phyloP scores from a whole-genome alignment of 225 moss, liverwort and hornwort species.

The Polytrichum formosum region DNA sequence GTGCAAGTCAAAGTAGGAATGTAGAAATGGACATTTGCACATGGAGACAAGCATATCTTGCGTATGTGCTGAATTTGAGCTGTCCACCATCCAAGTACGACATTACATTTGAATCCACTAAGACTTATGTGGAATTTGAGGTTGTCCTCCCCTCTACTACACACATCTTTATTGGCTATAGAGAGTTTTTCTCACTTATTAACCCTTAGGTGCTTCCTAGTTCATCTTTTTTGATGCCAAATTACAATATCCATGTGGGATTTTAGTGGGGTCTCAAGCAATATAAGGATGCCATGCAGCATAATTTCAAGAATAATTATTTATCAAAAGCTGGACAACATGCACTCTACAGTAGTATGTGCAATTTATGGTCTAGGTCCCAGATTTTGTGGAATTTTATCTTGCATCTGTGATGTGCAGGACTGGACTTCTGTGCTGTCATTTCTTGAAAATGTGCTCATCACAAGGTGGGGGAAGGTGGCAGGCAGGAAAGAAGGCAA shows the following conservation, averaged over 20 bases:
- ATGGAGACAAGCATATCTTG: constrained; percentile 50
- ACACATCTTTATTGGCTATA: not conserved
- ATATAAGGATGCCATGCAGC: too few relatives aligned
- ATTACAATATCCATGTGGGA: too few relatives aligned
- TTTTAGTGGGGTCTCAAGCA: too few relatives aligned
- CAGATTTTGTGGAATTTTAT: constrained; percentile 11
- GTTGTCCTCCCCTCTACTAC: constrained; percentile 23
- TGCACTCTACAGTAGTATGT: too few relatives aligned
- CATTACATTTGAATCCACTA: constrained; percentile 87
- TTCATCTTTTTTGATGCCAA: too few relatives aligned
- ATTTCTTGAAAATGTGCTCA: constrained; percentile 54
- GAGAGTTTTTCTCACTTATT: too few relatives aligned
- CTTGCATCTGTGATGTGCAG: constrained; percentile 30
- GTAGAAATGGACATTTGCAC: constrained; percentile 26
- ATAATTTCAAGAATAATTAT: too few relatives aligned
- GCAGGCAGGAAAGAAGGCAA: constrained; percentile 42
- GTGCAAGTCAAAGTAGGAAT: constrained; percentile 21
- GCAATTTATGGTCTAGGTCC: not conserved
- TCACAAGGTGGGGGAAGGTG: constrained; percentile 58
- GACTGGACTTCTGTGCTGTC: constrained; percentile 61
- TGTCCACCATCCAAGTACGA: constrained; percentile 87
- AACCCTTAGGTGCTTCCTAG: too few relatives aligned
- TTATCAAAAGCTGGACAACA: too few relatives aligned
- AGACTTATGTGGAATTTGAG: constrained; percentile 95
- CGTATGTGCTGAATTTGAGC: constrained; percentile 75